Evolutionary conservation across 1,284 basidiomycete species (phyloP), one percentile per base, ranked within the genome.

Genomic region (Trichosporon ovoides): DNA sequence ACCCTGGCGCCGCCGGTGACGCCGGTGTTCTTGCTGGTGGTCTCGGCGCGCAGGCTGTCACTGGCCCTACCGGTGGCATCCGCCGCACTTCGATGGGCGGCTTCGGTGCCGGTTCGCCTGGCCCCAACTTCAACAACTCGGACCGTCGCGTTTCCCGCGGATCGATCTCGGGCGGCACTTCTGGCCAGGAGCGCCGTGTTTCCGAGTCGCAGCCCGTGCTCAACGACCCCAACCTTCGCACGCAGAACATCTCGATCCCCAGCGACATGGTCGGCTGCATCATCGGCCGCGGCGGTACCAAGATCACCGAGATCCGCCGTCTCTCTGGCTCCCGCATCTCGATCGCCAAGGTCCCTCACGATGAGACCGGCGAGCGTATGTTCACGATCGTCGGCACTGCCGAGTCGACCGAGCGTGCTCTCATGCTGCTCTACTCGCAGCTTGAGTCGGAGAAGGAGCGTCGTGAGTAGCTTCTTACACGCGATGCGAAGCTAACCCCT

Each of bases 181-280:
- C 68, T 20, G 68, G 68, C 12, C 66, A 68, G 40, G 69, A 70
- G 64, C 62, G 69, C 65, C 75, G 59, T 67, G 60, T 51, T 54
- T 72, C 75, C 62, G 81, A 84, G 56, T 76, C 79, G 58, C 66
- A 84, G 19, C 67, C 84, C 74, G 22, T 83, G 83, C 61, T 70
- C 43, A 71, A 76, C 52, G 80, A 81, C 66, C 78, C 80, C 56
- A 94, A 94, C 78, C 82, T 97, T 63, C 89, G 94, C 66, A 98
- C 95, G 13, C 95, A 98, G 80, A 97, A 96, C 80, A 98, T 98
- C 70, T 95, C 94, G 66, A 98, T 98, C 70, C 95, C 95, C 53
- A 89, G 88, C 65, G 93, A 97, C 80, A 98, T 98, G 95, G 95
- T 98, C 66, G 93, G 93, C 60, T 95, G 91, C 76, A 95, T 95